Evolutionary conservation across 768 basidiomycete species (phyloP), one percentile per base, ranked within the genome.

Genomic region (Xerocomus potaroensis): DNA sequence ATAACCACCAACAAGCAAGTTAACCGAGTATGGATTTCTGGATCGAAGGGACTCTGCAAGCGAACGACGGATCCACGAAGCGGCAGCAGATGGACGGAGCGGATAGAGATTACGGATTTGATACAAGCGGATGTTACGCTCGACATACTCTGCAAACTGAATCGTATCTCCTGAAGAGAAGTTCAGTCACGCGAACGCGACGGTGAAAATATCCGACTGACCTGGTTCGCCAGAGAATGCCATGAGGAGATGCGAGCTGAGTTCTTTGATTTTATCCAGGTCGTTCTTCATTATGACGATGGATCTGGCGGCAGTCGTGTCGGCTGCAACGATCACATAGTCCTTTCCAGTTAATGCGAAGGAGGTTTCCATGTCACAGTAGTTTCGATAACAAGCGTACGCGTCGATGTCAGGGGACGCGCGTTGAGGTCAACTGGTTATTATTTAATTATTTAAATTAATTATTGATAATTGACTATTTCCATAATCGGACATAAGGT

Each of bases 261-360:
- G 77, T 19, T 79, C 76, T 69, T 93, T 92, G 75, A 95, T 91
- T 74, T 98, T 97, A 76, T 98, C 94, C 71, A 91, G 89, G 69
- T 96, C 92, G 30, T 77, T 65, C 74, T 98, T 96, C 92, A 98
- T 96, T 72, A 93, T 95, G 64, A 98, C 84, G 69, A 99, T 91
- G 26, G 92, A 96, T 56, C 91, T 79, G 4, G 86, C 82, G 8
- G 92, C 82, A 12, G 84, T 89, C 8, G 86, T 91, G 69, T 98
- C 95, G 9, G 93, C 83, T 2, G 94, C 92, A 57, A 99, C 71
- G 52, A 99, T 79, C 46, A 91, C 86, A 69, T 91, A 99, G 60
- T 84, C 94, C 65, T 96, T 95, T 41, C 94, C 94, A 32, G 81
- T 88, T 45, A 97, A 63, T 30, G 87, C 92, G 65, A 97, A 93